These are phyloP conservation scores for Fragaria ananassa DNA, from an alignment of 306 rosid species.

Conservation along the genomic window DNA sequence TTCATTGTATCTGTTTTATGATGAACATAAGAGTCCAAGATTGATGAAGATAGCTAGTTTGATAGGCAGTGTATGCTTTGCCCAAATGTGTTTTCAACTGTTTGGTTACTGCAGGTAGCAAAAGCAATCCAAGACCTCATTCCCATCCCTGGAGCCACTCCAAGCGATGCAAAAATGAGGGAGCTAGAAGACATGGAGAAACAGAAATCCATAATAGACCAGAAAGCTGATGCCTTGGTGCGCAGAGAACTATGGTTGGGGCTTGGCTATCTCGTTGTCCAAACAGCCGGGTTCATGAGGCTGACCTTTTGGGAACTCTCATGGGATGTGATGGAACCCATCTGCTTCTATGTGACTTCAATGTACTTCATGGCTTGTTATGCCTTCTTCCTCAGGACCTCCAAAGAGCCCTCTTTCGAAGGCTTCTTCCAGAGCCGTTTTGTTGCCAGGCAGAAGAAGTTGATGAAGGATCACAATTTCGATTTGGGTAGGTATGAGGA, in stretches of 20 bases:
- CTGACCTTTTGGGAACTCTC: conserved; percentile 89
- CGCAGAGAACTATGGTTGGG: conserved; percentile 70
- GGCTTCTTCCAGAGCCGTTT: conserved; percentile 64
- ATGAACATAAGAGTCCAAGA: not conserved
- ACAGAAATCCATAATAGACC: conserved; percentile 47
- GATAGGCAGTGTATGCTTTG: conserved; percentile 23
- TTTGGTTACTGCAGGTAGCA: conserved; percentile 33
- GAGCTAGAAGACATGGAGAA: conserved; percentile 64
- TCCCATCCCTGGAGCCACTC: conserved; percentile 34
- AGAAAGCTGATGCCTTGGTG: conserved; percentile 42
- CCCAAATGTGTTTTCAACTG: conserved; percentile 21
- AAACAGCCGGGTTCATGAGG: conserved; percentile 67
- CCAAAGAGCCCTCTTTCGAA: conserved; percentile 70
- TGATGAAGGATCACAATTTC: conserved; percentile 54
- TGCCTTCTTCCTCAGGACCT: conserved; percentile 66
- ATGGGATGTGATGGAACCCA: conserved; percentile 94
- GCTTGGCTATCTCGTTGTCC: conserved; percentile 46
- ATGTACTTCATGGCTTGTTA: conserved; percentile 66
- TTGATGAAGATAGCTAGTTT: not conserved
- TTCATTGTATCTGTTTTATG: not conserved
- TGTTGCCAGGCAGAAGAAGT: conserved; percentile 54
- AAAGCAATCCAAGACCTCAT: conserved; percentile 36
- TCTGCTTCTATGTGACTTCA: conserved; percentile 73
- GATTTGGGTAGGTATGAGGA: conserved; percentile 49
- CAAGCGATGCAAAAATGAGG: conserved; percentile 23